Percentiles rank a stretch among this genome's conserved stretches.
phyloP scores from a whole-genome alignment of 2,329 filamentous ascomycete genomes.

The Hypoxylon sp. region DNA sequence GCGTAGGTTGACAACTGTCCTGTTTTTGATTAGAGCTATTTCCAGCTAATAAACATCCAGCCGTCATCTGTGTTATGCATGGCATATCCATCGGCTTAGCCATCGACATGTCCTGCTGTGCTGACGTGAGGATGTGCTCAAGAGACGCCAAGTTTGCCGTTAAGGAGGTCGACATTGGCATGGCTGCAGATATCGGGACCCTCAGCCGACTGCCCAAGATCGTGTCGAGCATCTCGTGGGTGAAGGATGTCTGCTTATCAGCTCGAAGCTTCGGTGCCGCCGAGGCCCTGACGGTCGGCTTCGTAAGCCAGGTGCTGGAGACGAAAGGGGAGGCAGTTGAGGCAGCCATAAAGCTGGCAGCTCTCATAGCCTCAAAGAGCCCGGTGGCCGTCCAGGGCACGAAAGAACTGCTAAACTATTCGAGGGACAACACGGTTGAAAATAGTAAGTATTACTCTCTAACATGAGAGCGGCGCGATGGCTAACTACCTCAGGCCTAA shows the following conservation, averaged over 20 bases:
- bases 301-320: constrained; percentile 71
- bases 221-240: constrained; percentile 75
- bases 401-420: constrained; percentile 49
- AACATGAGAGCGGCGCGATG: constrained; percentile 4
- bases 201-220: constrained; percentile 76
- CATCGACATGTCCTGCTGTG: constrained; percentile 75
- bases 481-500: constrained; percentile 62
- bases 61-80: constrained; percentile 83
- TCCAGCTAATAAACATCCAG: constrained; percentile 48
- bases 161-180: constrained; percentile 83
- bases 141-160: constrained; percentile 70
- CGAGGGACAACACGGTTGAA: constrained; percentile 76
- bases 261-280: constrained; percentile 73
- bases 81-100: constrained; percentile 80
- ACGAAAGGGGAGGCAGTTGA: constrained; percentile 47
- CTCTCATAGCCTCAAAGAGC: constrained; percentile 77
- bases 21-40: background rate
- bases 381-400: constrained; percentile 64
- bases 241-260: constrained; percentile 79
- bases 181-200: constrained; percentile 82
- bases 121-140: constrained; percentile 74
- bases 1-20: constrained; percentile 58
- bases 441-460: constrained; percentile 66
- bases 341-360: constrained; percentile 42
- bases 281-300: constrained; percentile 74